Evolutionary conservation across 225 moss, liverwort and hornwort genomes (phyloP), one percentile per base, ranked within the genome.

Genomic region (Marchantia paleacea): DNA sequence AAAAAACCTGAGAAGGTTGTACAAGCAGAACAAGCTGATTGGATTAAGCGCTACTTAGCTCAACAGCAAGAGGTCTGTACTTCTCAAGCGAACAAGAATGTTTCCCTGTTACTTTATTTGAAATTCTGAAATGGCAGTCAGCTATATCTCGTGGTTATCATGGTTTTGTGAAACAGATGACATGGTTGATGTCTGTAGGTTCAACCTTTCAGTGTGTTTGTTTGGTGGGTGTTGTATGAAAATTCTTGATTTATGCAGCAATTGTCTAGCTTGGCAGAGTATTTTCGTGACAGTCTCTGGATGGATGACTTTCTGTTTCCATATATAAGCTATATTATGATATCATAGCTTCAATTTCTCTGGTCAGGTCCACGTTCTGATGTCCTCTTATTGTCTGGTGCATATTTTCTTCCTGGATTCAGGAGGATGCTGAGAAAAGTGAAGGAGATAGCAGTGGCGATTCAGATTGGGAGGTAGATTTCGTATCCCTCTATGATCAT

Each of bases 41-140:
- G 99, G 99, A 99, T 95, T 75, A 93, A 92, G 85, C 90, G 91
- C 67, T 99, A 99, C 79, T 87, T 99, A 87, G 92, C 95, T 73
- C 87, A 99, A 83, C 99, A 95, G 82, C 84, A 90, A 84, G 95
- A 99, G 97, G 97, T 90, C 62, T 75, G 79, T 29, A 29, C 86
- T 63, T 12, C 47, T 31, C 31, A 19, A 24, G 55, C 26, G 53
- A 1, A n/a, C 25, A 48, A 71, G 0, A n/a, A 15, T 22, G 22
- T 24, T 50, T 6, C 53, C 51, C 10, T 54, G 24, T n/a, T 20
- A 0, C 8, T 25, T 54, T 60, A 22, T 31, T 48, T 4, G 15
- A 10, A n/a, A 22, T 31, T 12, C 20, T 47, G 31, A 31, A 39
- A 70, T 7, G 20, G 10, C 48, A 70, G 49, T 48, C 39, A 29